A percentile compares a stretch with the other conserved stretches of the same genome.
Conservation (phyloP, 345 rosid genomes). For the Populus euphratica region DNA sequence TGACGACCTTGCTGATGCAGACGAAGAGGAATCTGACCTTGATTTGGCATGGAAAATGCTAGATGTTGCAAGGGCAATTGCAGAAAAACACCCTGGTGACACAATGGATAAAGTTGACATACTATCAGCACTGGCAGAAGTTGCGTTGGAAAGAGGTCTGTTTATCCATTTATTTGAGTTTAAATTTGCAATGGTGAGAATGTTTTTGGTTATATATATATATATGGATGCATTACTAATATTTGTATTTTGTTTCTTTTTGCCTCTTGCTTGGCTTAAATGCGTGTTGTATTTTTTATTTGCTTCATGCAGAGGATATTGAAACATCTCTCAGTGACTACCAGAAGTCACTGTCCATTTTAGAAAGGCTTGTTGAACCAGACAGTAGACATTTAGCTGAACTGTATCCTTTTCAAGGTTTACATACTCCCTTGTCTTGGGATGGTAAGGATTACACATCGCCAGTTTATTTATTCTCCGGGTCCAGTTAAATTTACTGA, state of each 20-base stretch:
- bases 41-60: conserved; percentile 97
- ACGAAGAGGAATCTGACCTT: conserved; percentile 89
- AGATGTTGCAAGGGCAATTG: conserved; percentile 83
- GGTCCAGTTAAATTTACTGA: background rate
- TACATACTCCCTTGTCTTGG: background rate
- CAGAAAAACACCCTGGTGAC: conserved; percentile 60
- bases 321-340: conserved; percentile 89
- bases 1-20: conserved; percentile 61
- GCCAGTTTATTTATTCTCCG: background rate
- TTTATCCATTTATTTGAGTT: conserved; percentile 10
- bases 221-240: background rate
- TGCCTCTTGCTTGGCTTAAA: background rate
- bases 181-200: background rate
- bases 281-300: background rate
- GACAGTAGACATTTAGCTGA: conserved; percentile 83
- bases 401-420: conserved; percentile 66
- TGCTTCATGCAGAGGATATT: conserved; percentile 64
- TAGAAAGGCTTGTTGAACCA: conserved; percentile 77
- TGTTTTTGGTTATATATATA: background rate
- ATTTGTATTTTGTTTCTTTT: background rate
- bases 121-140: conserved; percentile 74
- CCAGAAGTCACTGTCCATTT: conserved; percentile 61
- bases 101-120: conserved; percentile 83
- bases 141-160: conserved; percentile 87
- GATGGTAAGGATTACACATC: background rate